A percentile compares a stretch with the other conserved stretches of the same genome.
Evolutionary conservation across 1,284 basidiomycete species (phyloP).

Genomic region (Sutorius eximius): DNA sequence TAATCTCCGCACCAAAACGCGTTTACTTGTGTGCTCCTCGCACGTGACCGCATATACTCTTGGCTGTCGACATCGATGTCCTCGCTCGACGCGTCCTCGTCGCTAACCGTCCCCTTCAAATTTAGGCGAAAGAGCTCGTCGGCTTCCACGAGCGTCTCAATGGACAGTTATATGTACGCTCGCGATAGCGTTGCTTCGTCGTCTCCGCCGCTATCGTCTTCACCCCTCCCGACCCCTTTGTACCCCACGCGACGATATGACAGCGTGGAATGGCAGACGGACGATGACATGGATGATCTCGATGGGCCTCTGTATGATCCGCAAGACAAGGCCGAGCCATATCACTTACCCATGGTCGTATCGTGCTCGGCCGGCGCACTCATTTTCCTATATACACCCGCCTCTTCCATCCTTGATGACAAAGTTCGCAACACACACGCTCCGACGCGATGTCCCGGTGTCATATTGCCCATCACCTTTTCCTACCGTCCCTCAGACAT

Average conservation of each 20-base stretch:
- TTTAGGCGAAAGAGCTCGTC: slow-evolving; percentile 25
- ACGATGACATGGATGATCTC: background rate
- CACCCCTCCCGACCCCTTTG: slow-evolving; percentile 18
- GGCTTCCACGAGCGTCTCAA: slow-evolving; percentile 7
- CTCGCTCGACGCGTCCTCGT: slow-evolving; percentile 10
- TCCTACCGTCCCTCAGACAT: background rate
- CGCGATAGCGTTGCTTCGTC: slow-evolving; percentile 4
- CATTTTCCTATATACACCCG: background rate
- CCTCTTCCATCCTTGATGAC: slow-evolving; percentile 23
- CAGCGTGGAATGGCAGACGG: slow-evolving; percentile 5
- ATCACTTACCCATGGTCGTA: slow-evolving; percentile 1
- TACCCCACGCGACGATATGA: slow-evolving; percentile 6
- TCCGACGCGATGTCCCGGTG: background rate
- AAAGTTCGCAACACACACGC: slow-evolving; percentile 12
- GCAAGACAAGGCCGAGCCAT: background rate
- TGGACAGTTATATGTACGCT: background rate
- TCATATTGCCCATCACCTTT: slow-evolving; percentile 2
- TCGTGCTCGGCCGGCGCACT: background rate
- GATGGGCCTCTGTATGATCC: background rate
- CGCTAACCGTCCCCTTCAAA: slow-evolving; percentile 15
- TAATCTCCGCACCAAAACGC: slow-evolving; percentile 38
- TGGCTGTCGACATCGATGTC: slow-evolving; percentile 29
- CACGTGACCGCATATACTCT: slow-evolving; percentile 37
- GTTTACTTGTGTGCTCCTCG: slow-evolving; percentile 25
- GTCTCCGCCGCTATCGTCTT: slow-evolving; percentile 22